Percentiles rank a stretch among this genome's conserved stretches.
phyloP scores from a whole-genome alignment of 768 basidiomycete species.

The Lactarius sanguifluus region DNA sequence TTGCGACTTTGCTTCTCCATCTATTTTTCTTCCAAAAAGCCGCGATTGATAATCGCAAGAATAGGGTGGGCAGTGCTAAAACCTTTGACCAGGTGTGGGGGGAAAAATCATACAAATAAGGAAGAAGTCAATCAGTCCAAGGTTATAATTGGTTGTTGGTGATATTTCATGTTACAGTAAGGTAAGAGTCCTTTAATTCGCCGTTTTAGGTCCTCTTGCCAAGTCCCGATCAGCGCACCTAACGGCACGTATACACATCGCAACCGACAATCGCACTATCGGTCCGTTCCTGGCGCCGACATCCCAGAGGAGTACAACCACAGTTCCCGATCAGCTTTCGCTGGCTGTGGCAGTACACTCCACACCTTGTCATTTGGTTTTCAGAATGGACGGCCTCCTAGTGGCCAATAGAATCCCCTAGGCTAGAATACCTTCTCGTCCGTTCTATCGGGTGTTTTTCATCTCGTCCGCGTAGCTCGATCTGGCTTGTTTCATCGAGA shows the following conservation, averaged over 20 bases:
- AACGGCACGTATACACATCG: background rate
- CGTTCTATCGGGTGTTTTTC: conserved; percentile 9
- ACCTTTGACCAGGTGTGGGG: background rate
- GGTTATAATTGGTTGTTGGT: background rate
- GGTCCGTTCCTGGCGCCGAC: conserved; percentile 13
- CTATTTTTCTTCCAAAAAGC: background rate
- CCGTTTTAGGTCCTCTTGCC: background rate
- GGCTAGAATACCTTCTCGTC: background rate
- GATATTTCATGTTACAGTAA: background rate
- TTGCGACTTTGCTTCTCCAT: background rate
- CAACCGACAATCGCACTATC: conserved; percentile 3
- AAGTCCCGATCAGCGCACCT: conserved; percentile 20
- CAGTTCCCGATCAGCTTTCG: background rate
- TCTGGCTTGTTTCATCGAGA: background rate
- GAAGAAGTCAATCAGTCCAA: background rate
- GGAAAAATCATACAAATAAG: background rate
- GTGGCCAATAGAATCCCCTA: background rate
- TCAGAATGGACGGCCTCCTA: background rate
- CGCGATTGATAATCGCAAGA: background rate
- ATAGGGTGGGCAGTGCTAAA: background rate
- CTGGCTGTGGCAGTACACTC: conserved; percentile 1
- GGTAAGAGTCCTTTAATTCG: background rate
- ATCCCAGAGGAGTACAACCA: background rate
- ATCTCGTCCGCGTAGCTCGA: background rate
- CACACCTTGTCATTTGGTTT: background rate